phyloP scores from a whole-genome alignment of 331 rosid genomes.

The Cucumis variabilis region DNA sequence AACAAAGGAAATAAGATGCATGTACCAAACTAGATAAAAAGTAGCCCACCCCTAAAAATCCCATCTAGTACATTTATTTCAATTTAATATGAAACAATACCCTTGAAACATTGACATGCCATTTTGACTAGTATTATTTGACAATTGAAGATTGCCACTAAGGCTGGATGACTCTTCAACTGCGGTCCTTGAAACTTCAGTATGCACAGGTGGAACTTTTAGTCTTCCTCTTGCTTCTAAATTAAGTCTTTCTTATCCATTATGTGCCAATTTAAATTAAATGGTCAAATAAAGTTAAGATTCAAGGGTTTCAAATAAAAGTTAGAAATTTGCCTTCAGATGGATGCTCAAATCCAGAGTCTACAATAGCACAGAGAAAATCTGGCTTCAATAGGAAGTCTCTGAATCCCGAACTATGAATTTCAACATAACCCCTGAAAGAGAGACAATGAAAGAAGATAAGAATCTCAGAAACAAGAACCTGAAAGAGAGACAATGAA shows the following conservation, averaged over 20 bases:
- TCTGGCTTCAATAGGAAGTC: slow-evolving; percentile 99
- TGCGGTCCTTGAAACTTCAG: too few species aligned
- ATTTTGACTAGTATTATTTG: slow-evolving; percentile 50
- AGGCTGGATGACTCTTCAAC: too few species aligned
- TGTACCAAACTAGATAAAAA: neutral
- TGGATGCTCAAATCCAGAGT: slow-evolving; percentile 99
- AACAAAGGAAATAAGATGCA: too few species aligned
- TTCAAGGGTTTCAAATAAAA: neutral
- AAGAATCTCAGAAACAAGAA: too few species aligned
- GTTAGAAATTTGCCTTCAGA: too few species aligned
- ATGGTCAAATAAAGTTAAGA: neutral
- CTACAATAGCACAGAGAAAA: slow-evolving; percentile 97
- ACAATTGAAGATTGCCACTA: slow-evolving; percentile 45
- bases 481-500: neutral
- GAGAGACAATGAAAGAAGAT: too few species aligned
- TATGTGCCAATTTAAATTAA: neutral
- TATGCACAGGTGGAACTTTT: too few species aligned
- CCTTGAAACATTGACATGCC: slow-evolving; percentile 86
- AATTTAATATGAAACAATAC: slow-evolving; percentile 48
- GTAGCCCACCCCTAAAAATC: neutral
- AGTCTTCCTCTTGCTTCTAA: too few species aligned
- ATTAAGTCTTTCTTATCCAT: too few species aligned
- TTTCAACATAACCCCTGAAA: slow-evolving; percentile 96
- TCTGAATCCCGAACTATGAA: slow-evolving; percentile 99
- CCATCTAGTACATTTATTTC: neutral